Evolutionary conservation across 495 filamentous ascomycete genomes (phyloP).

Genomic region (Pseudevernia furfuracea): DNA sequence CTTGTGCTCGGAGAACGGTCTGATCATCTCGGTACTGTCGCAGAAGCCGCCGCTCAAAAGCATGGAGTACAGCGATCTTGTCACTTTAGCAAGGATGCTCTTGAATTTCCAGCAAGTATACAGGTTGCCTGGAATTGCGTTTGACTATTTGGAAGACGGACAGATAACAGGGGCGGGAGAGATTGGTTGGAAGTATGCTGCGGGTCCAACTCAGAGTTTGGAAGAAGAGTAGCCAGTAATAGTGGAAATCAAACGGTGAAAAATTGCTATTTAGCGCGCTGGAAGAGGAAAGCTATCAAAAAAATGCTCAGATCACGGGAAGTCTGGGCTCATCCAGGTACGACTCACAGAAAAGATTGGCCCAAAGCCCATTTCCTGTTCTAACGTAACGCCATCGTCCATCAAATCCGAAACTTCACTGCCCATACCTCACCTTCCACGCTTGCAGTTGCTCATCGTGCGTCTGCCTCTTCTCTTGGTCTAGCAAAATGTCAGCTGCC

Average conservation of each 20-base stretch:
- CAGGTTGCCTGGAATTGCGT: background rate
- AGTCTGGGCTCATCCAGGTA: background rate
- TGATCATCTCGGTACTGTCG: background rate
- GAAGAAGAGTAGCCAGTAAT: background rate
- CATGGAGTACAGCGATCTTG: conserved; percentile 2
- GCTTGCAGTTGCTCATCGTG: conserved; percentile 9
- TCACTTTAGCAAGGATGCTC: background rate
- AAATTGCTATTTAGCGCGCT: background rate
- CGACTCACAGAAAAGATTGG: background rate
- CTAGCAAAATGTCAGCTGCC: conserved; percentile 14
- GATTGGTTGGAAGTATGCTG: background rate
- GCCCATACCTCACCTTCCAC: background rate
- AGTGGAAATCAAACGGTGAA: background rate
- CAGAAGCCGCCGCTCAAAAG: background rate
- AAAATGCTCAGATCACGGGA: background rate
- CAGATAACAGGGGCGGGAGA: background rate
- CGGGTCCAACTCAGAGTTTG: background rate
- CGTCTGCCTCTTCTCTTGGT: conserved; percentile 7
- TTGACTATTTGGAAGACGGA: background rate
- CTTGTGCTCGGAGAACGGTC: background rate
- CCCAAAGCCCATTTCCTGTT: background rate
- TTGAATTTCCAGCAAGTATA: conserved; percentile 1
- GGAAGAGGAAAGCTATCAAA: background rate
- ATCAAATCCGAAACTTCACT: background rate
- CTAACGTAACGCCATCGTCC: background rate